Evolutionary conservation across 2,329 filamentous ascomycete species (phyloP).

Genomic region (Penicillium verrucosum): DNA sequence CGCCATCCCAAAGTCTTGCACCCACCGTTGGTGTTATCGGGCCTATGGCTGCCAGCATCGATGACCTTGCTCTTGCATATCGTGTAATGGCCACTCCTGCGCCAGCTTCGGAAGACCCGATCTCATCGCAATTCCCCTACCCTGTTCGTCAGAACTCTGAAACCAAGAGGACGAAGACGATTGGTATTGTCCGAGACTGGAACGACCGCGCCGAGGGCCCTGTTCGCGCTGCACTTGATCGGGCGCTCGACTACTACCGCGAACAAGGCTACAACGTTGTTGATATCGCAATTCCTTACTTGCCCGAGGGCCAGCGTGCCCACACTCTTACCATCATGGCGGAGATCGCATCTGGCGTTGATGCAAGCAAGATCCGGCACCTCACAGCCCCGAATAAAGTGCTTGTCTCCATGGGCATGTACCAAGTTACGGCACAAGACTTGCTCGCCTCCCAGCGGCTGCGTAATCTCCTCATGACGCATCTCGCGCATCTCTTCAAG

Average conservation of each 20-base stretch:
- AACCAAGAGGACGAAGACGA: slow-evolving; percentile 50
- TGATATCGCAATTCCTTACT: slow-evolving; percentile 52
- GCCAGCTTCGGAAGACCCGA: slow-evolving; percentile 51
- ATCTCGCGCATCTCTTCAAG: slow-evolving; percentile 68
- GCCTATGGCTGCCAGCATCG: slow-evolving; percentile 71
- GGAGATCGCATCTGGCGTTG: slow-evolving; percentile 59
- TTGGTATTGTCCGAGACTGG: slow-evolving; percentile 70
- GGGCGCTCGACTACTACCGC: slow-evolving; percentile 56
- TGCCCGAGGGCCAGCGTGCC: slow-evolving; percentile 69
- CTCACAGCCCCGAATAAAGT: slow-evolving; percentile 68
- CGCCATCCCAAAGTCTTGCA: slow-evolving; percentile 58
- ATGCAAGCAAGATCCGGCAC: slow-evolving; percentile 51
- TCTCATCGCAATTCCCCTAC: slow-evolving; percentile 60
- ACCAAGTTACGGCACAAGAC: slow-evolving; percentile 65
- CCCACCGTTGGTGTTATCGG: slow-evolving; percentile 66
- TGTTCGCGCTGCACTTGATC: slow-evolving; percentile 62
- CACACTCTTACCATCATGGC: slow-evolving; percentile 74
- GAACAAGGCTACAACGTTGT: slow-evolving; percentile 44
- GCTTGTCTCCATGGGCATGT: slow-evolving; percentile 60
- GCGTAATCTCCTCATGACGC: slow-evolving; percentile 72
- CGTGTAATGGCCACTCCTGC: slow-evolving; percentile 73
- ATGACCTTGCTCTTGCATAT: slow-evolving; percentile 79
- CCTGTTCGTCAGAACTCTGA: slow-evolving; percentile 44
- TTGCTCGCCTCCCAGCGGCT: slow-evolving; percentile 70
- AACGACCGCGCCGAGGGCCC: slow-evolving; percentile 64